Percentiles rank a stretch among this genome's conserved stretches.
These are phyloP conservation scores for Aspergillus fumigatiaffinis DNA, from an alignment of 2,329 filamentous ascomycete genomes.

Conservation along the genomic window DNA sequence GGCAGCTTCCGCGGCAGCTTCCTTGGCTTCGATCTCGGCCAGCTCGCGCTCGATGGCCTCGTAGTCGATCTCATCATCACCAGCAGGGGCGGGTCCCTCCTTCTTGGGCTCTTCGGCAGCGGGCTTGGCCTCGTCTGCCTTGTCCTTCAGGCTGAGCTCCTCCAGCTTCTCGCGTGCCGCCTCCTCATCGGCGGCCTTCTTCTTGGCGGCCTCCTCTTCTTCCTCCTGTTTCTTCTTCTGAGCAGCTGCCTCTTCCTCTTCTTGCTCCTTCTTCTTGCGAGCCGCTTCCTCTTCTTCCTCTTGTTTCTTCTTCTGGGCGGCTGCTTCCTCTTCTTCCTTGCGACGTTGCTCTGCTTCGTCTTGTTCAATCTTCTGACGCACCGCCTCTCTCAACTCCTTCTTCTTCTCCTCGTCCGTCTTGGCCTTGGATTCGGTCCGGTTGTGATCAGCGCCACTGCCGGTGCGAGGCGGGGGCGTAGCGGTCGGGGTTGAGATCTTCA, in stretches of 20 bases:
- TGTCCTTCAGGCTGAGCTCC: conserved; percentile 23
- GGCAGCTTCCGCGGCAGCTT: conserved; percentile 42
- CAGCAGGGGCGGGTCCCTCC: conserved; percentile 30
- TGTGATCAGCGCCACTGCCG: conserved; percentile 62
- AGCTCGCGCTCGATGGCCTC: conserved; percentile 47
- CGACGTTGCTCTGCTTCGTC: conserved; percentile 51
- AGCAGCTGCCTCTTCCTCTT: conserved; percentile 20
- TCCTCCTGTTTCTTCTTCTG: conserved; percentile 19
- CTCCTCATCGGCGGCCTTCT: conserved; percentile 24
- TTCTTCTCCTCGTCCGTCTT: conserved; percentile 81
- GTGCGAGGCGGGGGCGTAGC: conserved; percentile 78
- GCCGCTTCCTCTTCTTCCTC: conserved; percentile 28
- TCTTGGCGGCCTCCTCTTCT: conserved; percentile 26
- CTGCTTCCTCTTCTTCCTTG: conserved; percentile 46
- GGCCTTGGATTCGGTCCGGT: conserved; percentile 65
- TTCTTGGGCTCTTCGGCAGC: conserved; percentile 29
- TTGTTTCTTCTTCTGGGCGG: conserved; percentile 26
- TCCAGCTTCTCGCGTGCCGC: conserved; percentile 20
- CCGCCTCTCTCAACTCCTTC: conserved; percentile 63
- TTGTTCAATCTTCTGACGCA: conserved; percentile 52
- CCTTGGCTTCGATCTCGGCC: conserved; percentile 46
- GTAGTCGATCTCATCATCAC: conserved; percentile 42
- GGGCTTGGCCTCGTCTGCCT: conserved; percentile 46
- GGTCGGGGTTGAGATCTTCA: conserved; percentile 63
- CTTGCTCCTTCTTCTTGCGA: conserved; percentile 23